Conservation (phyloP, 169 alveolate species). For the Babesia sp. region DNA sequence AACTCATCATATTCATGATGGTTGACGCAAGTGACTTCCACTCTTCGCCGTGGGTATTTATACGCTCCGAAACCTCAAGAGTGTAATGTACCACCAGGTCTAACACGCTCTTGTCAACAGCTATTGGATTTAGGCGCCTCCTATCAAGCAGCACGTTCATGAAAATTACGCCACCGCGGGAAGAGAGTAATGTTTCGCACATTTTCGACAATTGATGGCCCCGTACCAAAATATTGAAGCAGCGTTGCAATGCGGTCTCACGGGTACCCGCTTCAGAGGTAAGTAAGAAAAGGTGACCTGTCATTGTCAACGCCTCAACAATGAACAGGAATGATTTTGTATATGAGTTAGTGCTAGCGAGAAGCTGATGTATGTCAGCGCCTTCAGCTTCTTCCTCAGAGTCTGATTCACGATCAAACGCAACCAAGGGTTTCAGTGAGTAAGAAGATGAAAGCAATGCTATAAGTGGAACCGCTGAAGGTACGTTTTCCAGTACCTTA, state of each 20-base stretch:
- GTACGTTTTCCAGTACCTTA: constrained; percentile 15
- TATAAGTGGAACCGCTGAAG: constrained; percentile 9
- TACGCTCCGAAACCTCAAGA: constrained; percentile 52
- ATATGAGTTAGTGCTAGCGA: constrained; percentile 30
- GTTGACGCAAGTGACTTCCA: constrained; percentile 65
- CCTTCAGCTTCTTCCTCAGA: neutral
- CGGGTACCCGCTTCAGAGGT: constrained; percentile 47
- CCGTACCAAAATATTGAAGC: constrained; percentile 35
- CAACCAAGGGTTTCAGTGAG: constrained; percentile 51
- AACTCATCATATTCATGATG: constrained; percentile 48
- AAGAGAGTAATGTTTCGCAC: constrained; percentile 25
- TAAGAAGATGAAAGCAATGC: constrained; percentile 16
- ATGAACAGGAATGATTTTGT: constrained; percentile 46
- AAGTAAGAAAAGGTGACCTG: constrained; percentile 59
- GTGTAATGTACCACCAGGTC: constrained; percentile 67
- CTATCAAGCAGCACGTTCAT: constrained; percentile 57
- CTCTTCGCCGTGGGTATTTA: constrained; percentile 41
- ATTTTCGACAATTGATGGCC: constrained; percentile 23
- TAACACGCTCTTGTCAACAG: constrained; percentile 53
- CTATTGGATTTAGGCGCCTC: constrained; percentile 23
- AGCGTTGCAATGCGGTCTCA: constrained; percentile 55
- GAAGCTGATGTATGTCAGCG: constrained; percentile 31
- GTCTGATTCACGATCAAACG: constrained; percentile 32
- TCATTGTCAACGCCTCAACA: constrained; percentile 44
- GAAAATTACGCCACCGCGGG: constrained; percentile 57